Evolutionary conservation across 768 basidiomycete species (phyloP).

Genomic region (Lactifluus volemus): DNA sequence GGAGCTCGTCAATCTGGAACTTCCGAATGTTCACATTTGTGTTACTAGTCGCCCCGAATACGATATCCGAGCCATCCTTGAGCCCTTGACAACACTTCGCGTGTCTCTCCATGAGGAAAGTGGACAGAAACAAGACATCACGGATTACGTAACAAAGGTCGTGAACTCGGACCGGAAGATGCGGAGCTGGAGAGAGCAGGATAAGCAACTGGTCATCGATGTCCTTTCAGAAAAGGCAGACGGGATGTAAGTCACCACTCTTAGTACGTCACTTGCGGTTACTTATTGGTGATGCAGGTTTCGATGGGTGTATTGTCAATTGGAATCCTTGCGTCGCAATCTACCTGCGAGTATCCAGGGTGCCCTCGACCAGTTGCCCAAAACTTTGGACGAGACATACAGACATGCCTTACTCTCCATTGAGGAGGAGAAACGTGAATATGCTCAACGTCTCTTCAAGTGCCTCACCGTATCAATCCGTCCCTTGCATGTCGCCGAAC

Average conservation of each 20-base stretch:
- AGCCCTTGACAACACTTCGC: background rate
- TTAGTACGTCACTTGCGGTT: too few species aligned
- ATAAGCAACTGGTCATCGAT: background rate
- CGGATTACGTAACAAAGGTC: background rate
- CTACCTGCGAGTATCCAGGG: background rate
- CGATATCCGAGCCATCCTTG: background rate
- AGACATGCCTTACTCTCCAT: background rate
- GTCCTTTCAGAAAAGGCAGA: background rate
- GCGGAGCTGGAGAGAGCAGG: background rate
- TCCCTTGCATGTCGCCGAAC: background rate
- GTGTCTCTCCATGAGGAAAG: background rate
- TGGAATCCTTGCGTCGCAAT: background rate
- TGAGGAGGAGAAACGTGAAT: background rate
- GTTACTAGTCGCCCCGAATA: background rate
- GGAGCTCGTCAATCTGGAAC: background rate
- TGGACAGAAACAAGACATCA: background rate
- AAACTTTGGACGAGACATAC: background rate
- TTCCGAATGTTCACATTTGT: background rate
- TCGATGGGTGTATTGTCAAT: background rate
- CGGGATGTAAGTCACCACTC: background rate
- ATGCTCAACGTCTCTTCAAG: background rate
- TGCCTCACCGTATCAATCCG: constrained; percentile 1
- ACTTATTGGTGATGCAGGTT: background rate
- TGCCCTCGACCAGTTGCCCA: background rate
- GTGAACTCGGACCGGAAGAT: background rate